Percentiles rank a stretch among this genome's conserved stretches.
phyloP scores from a whole-genome alignment of 2,329 filamentous ascomycete species.

The Mycogone perniciosa region DNA sequence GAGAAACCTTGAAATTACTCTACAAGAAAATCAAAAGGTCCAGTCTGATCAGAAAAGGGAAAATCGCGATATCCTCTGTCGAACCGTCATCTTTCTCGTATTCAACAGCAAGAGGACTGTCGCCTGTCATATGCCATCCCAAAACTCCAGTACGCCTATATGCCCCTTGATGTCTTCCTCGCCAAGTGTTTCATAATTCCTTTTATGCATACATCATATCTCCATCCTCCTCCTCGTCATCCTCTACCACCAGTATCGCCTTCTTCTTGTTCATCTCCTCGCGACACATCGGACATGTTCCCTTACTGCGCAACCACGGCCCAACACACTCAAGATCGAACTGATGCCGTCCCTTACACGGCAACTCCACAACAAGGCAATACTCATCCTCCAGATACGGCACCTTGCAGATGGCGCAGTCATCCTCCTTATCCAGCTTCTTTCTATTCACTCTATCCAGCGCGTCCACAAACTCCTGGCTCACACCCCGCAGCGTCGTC shows the following conservation, averaged over 20 bases:
- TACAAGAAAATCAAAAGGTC: neutral
- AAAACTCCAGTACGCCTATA: conserved; percentile 25
- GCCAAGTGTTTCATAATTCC: neutral
- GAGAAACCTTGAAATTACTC: neutral
- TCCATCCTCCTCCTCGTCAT: conserved; percentile 46
- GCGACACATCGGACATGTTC: conserved; percentile 58
- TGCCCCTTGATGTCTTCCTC: conserved; percentile 4
- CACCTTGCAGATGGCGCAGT: conserved; percentile 59
- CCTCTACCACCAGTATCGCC: conserved; percentile 38
- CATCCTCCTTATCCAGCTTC: conserved; percentile 43
- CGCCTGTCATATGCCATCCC: no score
- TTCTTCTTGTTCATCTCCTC: conserved; percentile 53
- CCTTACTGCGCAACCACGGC: conserved; percentile 59
- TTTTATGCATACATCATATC: conserved; percentile 40
- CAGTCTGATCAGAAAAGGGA: no score
- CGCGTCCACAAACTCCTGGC: conserved; percentile 52
- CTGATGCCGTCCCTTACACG: conserved; percentile 51
- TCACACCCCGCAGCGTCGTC: conserved; percentile 45
- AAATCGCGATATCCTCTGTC: no score
- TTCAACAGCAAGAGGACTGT: no score
- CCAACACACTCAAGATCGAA: conserved; percentile 64
- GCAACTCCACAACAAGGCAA: conserved; percentile 57
- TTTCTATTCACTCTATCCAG: conserved; percentile 53
- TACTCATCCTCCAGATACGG: conserved; percentile 55
- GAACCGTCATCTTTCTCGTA: no score